phyloP scores from a whole-genome alignment of 495 filamentous ascomycete species.

The Tuber magnatum region DNA sequence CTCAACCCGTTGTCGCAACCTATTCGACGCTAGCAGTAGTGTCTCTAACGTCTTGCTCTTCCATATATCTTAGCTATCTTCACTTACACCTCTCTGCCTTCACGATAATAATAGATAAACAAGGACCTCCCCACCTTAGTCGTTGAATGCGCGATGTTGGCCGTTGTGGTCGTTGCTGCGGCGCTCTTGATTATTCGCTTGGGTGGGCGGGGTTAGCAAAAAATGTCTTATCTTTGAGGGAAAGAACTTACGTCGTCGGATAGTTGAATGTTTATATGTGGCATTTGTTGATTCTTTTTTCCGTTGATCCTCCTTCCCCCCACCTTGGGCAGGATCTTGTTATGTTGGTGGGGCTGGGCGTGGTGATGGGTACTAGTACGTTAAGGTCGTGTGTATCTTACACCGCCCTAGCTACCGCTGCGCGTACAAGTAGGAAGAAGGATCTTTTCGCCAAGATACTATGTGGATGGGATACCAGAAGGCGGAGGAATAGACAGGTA shows the following conservation, averaged over 20 bases:
- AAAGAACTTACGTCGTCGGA: constrained; percentile 14
- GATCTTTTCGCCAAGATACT: not conserved
- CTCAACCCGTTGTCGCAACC: constrained; percentile 33
- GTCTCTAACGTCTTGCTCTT: constrained; percentile 20
- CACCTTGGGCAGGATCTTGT: not conserved
- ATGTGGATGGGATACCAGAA: not conserved
- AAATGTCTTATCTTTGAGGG: not conserved
- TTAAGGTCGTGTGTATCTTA: not conserved
- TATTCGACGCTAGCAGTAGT: constrained; percentile 36
- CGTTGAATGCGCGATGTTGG: constrained; percentile 20
- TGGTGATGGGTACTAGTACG: not conserved
- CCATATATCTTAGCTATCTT: not conserved
- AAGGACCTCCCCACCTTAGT: constrained; percentile 25
- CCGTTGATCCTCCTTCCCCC: not conserved
- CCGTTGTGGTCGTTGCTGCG: constrained; percentile 14
- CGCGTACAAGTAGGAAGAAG: not conserved
- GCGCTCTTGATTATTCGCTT: constrained; percentile 25
- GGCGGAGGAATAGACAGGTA: not conserved
- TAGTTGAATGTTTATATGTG: constrained; percentile 29
- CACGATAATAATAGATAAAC: not conserved
- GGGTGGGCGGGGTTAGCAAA: not conserved
- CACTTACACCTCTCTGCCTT: not conserved
- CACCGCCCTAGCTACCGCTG: not conserved
- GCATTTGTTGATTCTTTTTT: constrained; percentile 19
- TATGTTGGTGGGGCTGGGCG: not conserved